Conservation (phyloP, 2,329 filamentous ascomycete genomes). For the Ophiocordyceps robertsii region DNA sequence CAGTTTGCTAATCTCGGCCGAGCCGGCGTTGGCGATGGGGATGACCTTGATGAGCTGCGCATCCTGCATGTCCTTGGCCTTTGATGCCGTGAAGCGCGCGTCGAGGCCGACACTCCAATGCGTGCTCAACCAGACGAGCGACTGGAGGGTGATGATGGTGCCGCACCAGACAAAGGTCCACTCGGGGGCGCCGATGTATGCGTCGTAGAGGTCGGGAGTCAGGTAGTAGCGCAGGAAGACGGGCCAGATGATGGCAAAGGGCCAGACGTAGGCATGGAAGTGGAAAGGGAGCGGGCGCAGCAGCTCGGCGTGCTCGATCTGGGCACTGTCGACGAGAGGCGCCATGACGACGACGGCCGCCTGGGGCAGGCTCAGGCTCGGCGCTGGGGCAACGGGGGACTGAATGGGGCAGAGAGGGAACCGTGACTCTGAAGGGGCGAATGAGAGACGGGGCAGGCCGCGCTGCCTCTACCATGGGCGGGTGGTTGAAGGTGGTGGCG, state of each 20-base stretch:
- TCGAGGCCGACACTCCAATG: constrained; percentile 92
- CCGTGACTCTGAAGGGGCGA: no score
- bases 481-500: no score
- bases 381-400: no score
- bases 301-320: constrained; percentile 79
- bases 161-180: constrained; percentile 97
- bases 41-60: constrained; percentile 87
- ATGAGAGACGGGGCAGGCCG: no score
- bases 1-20: constrained; percentile 75
- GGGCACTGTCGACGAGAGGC: constrained; percentile 78
- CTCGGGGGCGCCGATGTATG: constrained; percentile 84
- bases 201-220: constrained; percentile 70
- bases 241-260: constrained; percentile 85
- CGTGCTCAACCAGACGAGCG: constrained; percentile 85
- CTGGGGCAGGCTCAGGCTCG: neutral
- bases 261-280: constrained; percentile 84
- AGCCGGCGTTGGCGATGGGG: constrained; percentile 77
- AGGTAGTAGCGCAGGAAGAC: constrained; percentile 82
- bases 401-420: no score
- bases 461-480: no score
- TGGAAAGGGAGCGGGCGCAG: constrained; percentile 73
- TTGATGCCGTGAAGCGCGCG: constrained; percentile 66
- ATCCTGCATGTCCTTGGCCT: constrained; percentile 54
- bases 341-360: constrained; percentile 34
- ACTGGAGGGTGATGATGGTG: constrained; percentile 75